Base-by-base conservation (phyloP, 2,329 filamentous ascomycete species). In the Coniochaeta sp. region DNA sequence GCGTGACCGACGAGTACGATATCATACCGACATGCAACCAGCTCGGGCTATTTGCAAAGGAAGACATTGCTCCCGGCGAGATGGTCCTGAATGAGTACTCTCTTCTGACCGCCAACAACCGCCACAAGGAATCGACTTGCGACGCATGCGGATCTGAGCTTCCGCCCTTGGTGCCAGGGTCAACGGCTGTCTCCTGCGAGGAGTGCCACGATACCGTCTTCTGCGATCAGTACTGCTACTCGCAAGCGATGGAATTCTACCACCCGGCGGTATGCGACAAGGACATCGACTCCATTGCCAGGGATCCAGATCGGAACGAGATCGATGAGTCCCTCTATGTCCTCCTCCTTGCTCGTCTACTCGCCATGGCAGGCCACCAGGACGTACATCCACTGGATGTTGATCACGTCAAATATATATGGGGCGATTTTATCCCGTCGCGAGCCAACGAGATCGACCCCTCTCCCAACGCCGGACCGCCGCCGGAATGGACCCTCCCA, bases 41-140 rank as follows among this genome's bases (percentile, higher is more conserved):
- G 73, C 82, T 99, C 0, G 95, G 95, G 4, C 82, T 99, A 3
- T 98, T 98, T 71, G 93, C 93, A 8, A 90, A 86, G 66, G 83
- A 90, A 64, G 88, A 96, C 65, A 90, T 98, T 40, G 75, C 79
- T 0, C 85, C 91, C 0, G 90, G 89, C 10, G 89, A 96, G 71
- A 79, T 82, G 6, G 86, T 97, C 1, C 81, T 99, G 32, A 79
- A 84, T 55, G 95, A 99, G 70, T 90, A 89, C 62, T 95, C 92
- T 9, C 82, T 96, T 8, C 78, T 99, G 44, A 96, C 93, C 1
- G 93, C 91, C 54, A 95, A 93, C 66, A 95, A 95, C 70, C 87
- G 91, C 32, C 82, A 95, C 14, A 91, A 96, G 70, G 92, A 96
- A 63, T 81, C 89, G 4, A 82, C 93, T 32, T 98, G 93, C 73